phyloP scores from a whole-genome alignment of 2,329 filamentous ascomycete species.

The Amesomyces nigricolor region DNA sequence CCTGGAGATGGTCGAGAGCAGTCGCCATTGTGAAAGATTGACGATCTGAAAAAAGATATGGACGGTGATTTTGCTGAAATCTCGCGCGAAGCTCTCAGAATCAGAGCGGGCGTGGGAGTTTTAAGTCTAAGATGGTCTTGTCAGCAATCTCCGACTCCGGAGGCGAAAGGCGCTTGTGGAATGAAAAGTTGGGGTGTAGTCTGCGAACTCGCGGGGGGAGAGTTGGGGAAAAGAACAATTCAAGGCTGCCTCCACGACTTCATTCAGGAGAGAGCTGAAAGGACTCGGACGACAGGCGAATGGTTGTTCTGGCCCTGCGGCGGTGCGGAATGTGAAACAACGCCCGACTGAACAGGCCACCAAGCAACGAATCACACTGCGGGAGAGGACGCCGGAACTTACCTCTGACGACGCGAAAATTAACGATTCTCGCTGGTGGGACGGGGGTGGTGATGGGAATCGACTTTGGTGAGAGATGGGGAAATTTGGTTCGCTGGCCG shows the following conservation, averaged over 20 bases:
- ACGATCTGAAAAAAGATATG: not conserved
- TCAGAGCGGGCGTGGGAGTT: not conserved
- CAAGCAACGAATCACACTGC: not conserved
- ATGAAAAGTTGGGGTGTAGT: not conserved
- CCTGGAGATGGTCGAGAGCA: conserved; percentile 79
- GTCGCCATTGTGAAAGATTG: conserved; percentile 47
- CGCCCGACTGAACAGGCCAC: not conserved
- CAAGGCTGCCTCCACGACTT: not conserved
- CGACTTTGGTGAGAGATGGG: not conserved
- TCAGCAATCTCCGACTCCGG: conserved; percentile 12
- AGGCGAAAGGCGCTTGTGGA: not conserved
- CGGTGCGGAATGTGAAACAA: conserved; percentile 12
- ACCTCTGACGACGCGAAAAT: conserved; percentile 6
- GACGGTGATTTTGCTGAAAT: not conserved
- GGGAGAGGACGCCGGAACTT: conserved; percentile 5
- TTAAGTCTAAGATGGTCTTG: not conserved
- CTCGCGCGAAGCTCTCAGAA: conserved; percentile 4
- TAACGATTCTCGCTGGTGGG: not conserved
- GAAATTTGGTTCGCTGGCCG: conserved; percentile 12
- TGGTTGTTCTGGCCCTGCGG: conserved; percentile 1
- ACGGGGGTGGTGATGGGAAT: not conserved
- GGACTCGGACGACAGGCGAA: not conserved
- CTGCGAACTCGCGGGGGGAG: not conserved
- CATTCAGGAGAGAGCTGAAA: not conserved
- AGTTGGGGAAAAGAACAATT: not conserved